Evolutionary conservation across 805 yeast species (phyloP).

Genomic region (Saturnispora dispora): DNA sequence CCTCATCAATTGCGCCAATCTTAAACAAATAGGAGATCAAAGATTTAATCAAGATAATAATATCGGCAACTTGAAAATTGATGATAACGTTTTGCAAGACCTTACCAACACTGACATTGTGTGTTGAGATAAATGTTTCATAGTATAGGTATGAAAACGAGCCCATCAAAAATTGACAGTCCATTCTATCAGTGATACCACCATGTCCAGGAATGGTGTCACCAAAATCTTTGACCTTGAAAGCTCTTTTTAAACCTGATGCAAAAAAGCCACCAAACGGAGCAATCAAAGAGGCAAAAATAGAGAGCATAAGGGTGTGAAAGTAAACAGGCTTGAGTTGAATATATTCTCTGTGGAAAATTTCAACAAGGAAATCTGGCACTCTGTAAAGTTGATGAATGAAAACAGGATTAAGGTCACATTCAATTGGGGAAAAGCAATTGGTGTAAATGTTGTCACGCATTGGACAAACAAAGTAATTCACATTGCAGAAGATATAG

Average conservation of each 20-base stretch:
- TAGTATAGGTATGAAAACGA: slow-evolving; percentile 86
- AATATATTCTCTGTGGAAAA: slow-evolving; percentile 34
- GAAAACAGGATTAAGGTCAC: slow-evolving; percentile 88
- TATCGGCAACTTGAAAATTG: slow-evolving; percentile 58
- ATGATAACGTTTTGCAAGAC: slow-evolving; percentile 68
- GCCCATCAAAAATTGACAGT: slow-evolving; percentile 97
- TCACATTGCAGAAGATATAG: slow-evolving; percentile 50
- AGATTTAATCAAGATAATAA: slow-evolving; percentile 50
- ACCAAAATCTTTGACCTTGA: slow-evolving; percentile 94
- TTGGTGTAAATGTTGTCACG: slow-evolving; percentile 29
- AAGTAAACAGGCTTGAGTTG: slow-evolving; percentile 80
- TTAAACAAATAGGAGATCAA: slow-evolving; percentile 46
- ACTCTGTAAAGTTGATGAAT: slow-evolving; percentile 67
- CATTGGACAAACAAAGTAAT: slow-evolving; percentile 85
- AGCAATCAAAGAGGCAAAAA: slow-evolving; percentile 93
- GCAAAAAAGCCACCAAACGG: slow-evolving; percentile 99
- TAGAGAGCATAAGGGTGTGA: slow-evolving; percentile 78
- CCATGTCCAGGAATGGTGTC: slow-evolving; percentile 99
- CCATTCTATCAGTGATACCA: slow-evolving; percentile 94
- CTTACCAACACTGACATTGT: slow-evolving; percentile 62
- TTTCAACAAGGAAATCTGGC: slow-evolving; percentile 55
- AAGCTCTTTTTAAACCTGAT: slow-evolving; percentile 92
- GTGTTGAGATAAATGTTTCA: slow-evolving; percentile 79
- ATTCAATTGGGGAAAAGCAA: slow-evolving; percentile 51
- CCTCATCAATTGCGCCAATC: slow-evolving; percentile 32